Base-by-base conservation (phyloP, 164 flowering plant species). In the Magnolia changhungtana region DNA sequence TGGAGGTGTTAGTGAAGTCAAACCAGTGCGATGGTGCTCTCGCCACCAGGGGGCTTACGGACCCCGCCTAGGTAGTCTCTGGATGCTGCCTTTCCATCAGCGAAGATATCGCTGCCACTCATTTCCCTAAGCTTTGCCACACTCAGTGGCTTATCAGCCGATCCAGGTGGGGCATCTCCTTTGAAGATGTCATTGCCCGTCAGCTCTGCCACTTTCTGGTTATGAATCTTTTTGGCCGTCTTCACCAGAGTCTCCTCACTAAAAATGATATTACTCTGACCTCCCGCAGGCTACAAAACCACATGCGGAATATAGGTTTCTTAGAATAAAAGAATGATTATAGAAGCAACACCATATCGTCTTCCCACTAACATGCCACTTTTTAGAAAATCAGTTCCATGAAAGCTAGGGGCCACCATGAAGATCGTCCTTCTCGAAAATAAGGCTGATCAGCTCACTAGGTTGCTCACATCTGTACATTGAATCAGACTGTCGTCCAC, bases 41-140 rank as follows among this genome's bases (percentile, higher is more conserved):
- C 96, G 0, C 99, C 99, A 73, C 98, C 99, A 5, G 99, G 99
- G 50, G 99, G 99, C 81, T 96, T 88, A 83, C 99, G 98, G 24
- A 92, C 95, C 1, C 98, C 98, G 5, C 98, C 97, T 9, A 91
- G 76, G 87, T 89, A 88, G 74, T 91, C 98, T 58, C 95, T 80
- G 50, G 94, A 81, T 68, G 88, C 86, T 23, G 79, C 91, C 79
- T 91, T 92, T 20, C 93, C 97, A 83, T 96, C 99, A 8, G 98
- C 90, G 83, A 94, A 96, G 55, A 96, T 96, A 82, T 96, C 78
- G 59, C 83, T 92, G 72, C 99, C 99, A 61, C 90, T 94, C 84
- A 94, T 94, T 81, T 96, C 99, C 69, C 87, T 85, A 78, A 92
- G 84, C 82, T 96, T 96, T 14, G 99, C 99, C 24, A 7, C 11